Base-by-base conservation (phyloP, 192 early-diverging fungal species). In the Powellomyces hirtus region DNA sequence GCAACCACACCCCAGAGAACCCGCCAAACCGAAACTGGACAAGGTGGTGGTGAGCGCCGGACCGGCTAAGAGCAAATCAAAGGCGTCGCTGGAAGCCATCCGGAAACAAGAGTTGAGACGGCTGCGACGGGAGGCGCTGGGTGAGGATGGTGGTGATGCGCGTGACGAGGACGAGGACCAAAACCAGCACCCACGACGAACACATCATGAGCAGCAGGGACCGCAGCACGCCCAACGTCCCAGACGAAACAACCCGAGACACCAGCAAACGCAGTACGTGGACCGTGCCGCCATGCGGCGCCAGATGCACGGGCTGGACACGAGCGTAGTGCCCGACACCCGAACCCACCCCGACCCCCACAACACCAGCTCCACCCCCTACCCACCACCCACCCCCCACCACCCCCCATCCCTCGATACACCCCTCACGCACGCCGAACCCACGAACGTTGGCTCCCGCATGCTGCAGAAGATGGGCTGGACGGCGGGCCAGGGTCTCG, bases 381-480 rank as follows among this genome's bases (percentile, higher is more conserved):
- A 49, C 26, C 46, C n/a, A 24, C 16, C 46, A 2, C 16, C n/a
- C 26, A 14, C n/a, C 16, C 46, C n/a, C n/a, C 46, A 49, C 46
- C 5, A 49, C 4, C 40, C 40, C 8, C 46, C n/a, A 24, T 31
- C 53, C 16, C 16, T 34, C 7, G 53, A 27, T 31, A 34, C 31
- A 6, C 10, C 53, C 7, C 53, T 56, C 18, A 27, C 24, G 53
- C 53, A 56, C 53, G 29, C 53, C 29, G 53, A 56, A 31, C 53
- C 53, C 18, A 38, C 60, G 1, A 71, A 71, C 57, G 60, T 64
- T 14, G 74, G 74, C 24, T 51, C 40, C 26, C 31, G 45, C 38
- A 35, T 75, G 49, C 35, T 75, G 37, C 61, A 55, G 24, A 75
- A 75, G 49, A 75, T 75, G 74, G 74, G 73, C 7, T 75, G 74